These are phyloP conservation scores for Boletus subparvulus DNA, from an alignment of 768 basidiomycete genomes.

Conservation along the genomic window DNA sequence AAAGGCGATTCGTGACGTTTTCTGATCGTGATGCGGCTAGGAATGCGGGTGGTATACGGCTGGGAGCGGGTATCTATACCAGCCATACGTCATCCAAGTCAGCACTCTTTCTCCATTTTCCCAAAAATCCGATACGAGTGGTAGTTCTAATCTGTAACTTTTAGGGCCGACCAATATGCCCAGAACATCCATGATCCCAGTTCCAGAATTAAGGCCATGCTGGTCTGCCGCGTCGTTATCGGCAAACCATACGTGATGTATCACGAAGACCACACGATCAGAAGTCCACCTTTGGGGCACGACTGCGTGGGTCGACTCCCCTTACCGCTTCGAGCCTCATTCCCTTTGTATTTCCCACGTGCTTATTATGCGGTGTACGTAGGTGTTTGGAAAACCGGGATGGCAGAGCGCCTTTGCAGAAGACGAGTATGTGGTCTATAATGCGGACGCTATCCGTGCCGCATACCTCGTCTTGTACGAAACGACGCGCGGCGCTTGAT, in stretches of 20 bases:
- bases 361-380: neutral
- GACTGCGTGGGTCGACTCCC: constrained; percentile 21
- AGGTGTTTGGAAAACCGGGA: constrained; percentile 19
- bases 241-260: constrained; percentile 7
- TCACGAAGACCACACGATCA: constrained; percentile 12
- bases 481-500: neutral
- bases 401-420: constrained; percentile 11
- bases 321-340: no score
- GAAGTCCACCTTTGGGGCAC: constrained; percentile 15
- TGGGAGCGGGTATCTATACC: constrained; percentile 29
- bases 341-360: neutral
- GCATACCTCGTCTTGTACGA: constrained; percentile 29
- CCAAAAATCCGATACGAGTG: neutral
- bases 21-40: constrained; percentile 10
- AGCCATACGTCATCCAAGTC: constrained; percentile 25
- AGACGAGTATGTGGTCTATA: constrained; percentile 28
- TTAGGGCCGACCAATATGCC: constrained; percentile 23
- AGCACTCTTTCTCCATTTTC: neutral
- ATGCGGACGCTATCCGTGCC: constrained; percentile 23
- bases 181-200: constrained; percentile 3
- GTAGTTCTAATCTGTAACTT: neutral
- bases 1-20: neutral
- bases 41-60: constrained; percentile 17
- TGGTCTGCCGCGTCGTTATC: constrained; percentile 26
- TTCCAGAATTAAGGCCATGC: constrained; percentile 18